Evolutionary conservation across 1,139 yeast species (phyloP).

Genomic region (Kurtzmaniella quercitrusa): DNA sequence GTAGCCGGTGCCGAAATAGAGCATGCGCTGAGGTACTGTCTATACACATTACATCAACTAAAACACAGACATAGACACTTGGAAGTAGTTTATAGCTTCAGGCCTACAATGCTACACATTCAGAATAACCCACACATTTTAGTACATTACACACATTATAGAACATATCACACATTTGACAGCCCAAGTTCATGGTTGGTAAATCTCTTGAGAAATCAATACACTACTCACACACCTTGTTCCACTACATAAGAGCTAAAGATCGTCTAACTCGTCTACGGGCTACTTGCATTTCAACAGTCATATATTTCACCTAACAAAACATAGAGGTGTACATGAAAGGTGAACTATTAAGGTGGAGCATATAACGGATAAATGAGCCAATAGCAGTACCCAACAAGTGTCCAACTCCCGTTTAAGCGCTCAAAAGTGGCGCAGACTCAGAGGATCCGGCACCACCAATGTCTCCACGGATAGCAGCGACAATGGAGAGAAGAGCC

Average conservation of each 20-base stretch:
- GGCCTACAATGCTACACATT: no score
- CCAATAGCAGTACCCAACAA: not conserved
- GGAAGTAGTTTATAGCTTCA: not conserved
- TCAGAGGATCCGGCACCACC: constrained; percentile 12
- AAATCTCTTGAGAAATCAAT: no score
- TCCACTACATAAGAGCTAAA: no score
- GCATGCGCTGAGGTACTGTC: no score
- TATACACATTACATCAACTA: not conserved
- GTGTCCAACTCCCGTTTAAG: not conserved
- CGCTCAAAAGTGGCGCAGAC: constrained; percentile 20
- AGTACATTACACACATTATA: no score
- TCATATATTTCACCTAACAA: constrained; percentile 4
- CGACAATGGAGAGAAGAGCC: constrained; percentile 43
- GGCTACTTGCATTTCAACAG: no score
- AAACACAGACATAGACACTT: not conserved
- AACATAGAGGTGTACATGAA: not conserved
- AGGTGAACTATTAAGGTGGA: not conserved
- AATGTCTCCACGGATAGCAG: constrained; percentile 28
- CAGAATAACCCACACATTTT: no score
- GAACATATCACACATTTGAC: no score
- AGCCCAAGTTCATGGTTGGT: no score
- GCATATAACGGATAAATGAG: not conserved
- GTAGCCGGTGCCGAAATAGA: constrained; percentile 25
- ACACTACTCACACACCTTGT: no score
- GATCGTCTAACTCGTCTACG: no score